Evolutionary conservation across 176 grass and related monocot species (phyloP).

Genomic region (Urochloa ruziziensis): DNA sequence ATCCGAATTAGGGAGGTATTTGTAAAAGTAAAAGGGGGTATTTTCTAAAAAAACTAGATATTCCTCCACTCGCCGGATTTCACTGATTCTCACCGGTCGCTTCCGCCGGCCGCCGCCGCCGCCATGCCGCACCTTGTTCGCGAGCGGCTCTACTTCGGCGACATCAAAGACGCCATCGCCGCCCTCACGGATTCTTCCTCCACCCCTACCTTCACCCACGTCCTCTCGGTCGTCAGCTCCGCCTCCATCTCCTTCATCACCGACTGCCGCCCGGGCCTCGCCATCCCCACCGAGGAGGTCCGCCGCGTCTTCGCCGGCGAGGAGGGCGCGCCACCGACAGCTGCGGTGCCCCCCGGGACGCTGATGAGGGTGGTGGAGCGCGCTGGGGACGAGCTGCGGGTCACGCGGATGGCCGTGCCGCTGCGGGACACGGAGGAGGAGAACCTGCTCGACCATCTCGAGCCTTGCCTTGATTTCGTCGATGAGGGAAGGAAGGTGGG

Average conservation of each 20-base stretch:
- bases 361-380: constrained; percentile 65
- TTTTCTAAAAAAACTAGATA: too few relatives aligned
- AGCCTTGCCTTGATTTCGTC: constrained; percentile 76
- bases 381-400: constrained; percentile 51
- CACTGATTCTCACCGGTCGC: background rate
- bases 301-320: background rate
- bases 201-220: constrained; percentile 31
- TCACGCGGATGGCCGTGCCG: constrained; percentile 83
- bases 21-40: too few relatives aligned
- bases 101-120: constrained; percentile 1
- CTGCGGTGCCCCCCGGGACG: constrained; percentile 31
- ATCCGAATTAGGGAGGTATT: too few relatives aligned
- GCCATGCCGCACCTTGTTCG: constrained; percentile 67
- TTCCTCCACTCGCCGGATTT: background rate
- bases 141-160: constrained; percentile 67
- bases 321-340: background rate
- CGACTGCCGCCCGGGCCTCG: background rate
- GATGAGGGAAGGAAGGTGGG: constrained; percentile 63
- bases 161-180: constrained; percentile 13
- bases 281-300: background rate
- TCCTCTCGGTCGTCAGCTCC: background rate
- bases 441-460: constrained; percentile 74
- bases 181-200: background rate
- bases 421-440: constrained; percentile 78
- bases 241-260: background rate